These are phyloP conservation scores for Coix lacrymajobi DNA, from an alignment of 176 grass and related monocot genomes.

Conservation along the genomic window DNA sequence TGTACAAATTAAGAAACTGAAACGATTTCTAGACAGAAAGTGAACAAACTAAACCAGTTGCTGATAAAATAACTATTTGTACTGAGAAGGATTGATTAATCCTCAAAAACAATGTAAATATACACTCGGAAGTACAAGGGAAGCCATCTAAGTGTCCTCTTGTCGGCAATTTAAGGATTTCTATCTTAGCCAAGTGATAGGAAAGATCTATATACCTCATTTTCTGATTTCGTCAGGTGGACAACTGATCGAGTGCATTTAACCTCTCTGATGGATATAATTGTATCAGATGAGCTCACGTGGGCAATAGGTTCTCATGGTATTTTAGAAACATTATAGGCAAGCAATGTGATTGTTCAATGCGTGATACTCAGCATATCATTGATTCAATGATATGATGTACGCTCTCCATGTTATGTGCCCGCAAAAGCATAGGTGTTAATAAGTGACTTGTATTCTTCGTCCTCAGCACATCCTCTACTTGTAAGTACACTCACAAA, in stretches of 20 bases:
- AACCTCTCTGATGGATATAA: slow-evolving; percentile 6
- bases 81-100: neutral
- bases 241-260: neutral
- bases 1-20: neutral
- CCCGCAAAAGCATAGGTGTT: slow-evolving; percentile 29
- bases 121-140: slow-evolving; percentile 12
- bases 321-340: neutral
- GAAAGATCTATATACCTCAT: slow-evolving; percentile 27
- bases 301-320: neutral
- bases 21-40: neutral
- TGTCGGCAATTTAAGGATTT: neutral
- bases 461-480: slow-evolving; percentile 54
- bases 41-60: neutral
- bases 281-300: neutral
- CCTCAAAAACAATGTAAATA: neutral
- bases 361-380: neutral
- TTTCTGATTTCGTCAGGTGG: slow-evolving; percentile 20
- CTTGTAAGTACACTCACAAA: slow-evolving; percentile 49
- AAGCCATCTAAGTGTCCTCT: neutral
- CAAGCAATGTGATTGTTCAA: neutral
- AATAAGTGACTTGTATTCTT: slow-evolving; percentile 58
- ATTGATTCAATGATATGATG: neutral
- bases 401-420: neutral
- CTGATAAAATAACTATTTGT: neutral
- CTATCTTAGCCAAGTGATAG: slow-evolving; percentile 22